Evolutionary conservation across 1,284 basidiomycete genomes (phyloP), one percentile per base, ranked within the genome.

Genomic region (Trichosporon sp.): DNA sequence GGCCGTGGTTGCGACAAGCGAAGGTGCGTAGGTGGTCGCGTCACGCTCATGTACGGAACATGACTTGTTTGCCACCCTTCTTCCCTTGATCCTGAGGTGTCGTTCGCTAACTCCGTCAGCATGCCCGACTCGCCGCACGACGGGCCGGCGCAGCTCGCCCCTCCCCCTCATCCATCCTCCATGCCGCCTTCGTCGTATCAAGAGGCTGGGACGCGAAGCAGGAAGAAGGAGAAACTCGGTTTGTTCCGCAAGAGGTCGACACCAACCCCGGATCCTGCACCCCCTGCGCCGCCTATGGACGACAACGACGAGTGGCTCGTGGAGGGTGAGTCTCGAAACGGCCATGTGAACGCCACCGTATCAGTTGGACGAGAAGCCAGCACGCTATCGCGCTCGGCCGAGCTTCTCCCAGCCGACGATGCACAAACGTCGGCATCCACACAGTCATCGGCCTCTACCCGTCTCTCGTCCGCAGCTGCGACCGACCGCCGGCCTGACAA

Each of bases 231-330:
- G 21, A 72, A 72, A 35, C 66, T 67, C 29, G 66, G 68, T 23
- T 21, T 72, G 6, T 62, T 72, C 27, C 63, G 70, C 34, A 67
- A 69, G 42, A 51, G 68, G 35, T 64, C 62, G n/a, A 69, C 68
- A 4, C 68, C 68, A 11, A 63, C 64, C 18, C 65, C 68, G 12
- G 56, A 60, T n/a, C 62, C 60, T 32, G 42, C 44, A 15, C 44
- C 68, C 1, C 47, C 62, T 9, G 67, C 65, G 12, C 69, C 65
- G 3, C 21, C 23, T 25, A n/a, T 51, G 47, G 77, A 75, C 34
- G 70, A 76, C 15, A 78, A 80, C 13, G 80, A 80, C 56, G 79
- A 77, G n/a, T 80, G 79, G 79, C 75, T 74, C 21, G 29, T 80
- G 11, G 79, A 79, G 65, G 77, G 77, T 23, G 66, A 60, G 27